A percentile compares a stretch with the other conserved stretches of the same genome.
These are phyloP conservation scores for Pichia deserticola DNA, from an alignment of 805 yeast genomes.

Conservation along the genomic window DNA sequence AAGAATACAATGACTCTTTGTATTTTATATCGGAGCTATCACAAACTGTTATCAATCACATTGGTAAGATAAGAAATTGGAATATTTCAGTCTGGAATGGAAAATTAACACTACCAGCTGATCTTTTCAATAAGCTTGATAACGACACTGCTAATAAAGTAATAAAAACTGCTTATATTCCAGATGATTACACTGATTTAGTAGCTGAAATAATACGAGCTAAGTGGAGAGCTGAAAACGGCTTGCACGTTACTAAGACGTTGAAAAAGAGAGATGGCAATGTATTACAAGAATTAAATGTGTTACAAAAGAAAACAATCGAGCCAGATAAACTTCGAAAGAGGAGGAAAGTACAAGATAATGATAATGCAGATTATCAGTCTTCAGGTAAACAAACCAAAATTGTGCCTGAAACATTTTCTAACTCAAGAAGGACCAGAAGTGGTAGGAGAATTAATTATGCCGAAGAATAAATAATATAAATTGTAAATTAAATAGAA, in stretches of 20 bases:
- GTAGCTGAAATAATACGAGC: slow-evolving; percentile 6
- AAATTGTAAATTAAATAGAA: too few species aligned
- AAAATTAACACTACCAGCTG: slow-evolving; percentile 60
- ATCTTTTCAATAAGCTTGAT: slow-evolving; percentile 46
- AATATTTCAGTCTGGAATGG: slow-evolving; percentile 77
- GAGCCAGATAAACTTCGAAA: background rate
- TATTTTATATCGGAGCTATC: slow-evolving; percentile 69
- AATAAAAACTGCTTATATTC: slow-evolving; percentile 54
- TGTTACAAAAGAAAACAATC: background rate
- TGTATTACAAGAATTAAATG: background rate
- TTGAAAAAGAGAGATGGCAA: background rate
- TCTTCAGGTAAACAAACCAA: background rate
- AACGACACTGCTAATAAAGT: slow-evolving; percentile 36
- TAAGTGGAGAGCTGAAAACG: slow-evolving; percentile 10
- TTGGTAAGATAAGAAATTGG: slow-evolving; percentile 58
- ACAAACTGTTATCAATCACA: slow-evolving; percentile 54
- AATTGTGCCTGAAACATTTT: background rate
- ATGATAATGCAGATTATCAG: background rate
- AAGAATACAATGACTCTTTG: slow-evolving; percentile 22
- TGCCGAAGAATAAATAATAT: background rate
- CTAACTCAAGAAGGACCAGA: slow-evolving; percentile 1
- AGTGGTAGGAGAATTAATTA: slow-evolving; percentile 5
- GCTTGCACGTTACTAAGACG: background rate
- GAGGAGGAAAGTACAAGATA: background rate
- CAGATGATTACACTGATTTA: slow-evolving; percentile 26